These are phyloP conservation scores for Fusarium siculi DNA, from an alignment of 2,329 filamentous ascomycete genomes.

Conservation along the genomic window DNA sequence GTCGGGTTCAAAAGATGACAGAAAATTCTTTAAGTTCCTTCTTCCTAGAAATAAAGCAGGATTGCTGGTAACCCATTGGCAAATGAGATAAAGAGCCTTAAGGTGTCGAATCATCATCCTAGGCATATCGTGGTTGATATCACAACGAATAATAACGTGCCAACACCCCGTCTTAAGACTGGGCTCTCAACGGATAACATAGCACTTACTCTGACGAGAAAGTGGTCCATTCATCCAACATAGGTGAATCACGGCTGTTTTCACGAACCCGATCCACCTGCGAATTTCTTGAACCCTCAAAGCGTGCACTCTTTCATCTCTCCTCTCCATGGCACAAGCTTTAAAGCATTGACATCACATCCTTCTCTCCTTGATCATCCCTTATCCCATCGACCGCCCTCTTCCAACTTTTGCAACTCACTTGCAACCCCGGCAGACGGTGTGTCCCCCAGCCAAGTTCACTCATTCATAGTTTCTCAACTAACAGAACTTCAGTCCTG, in stretches of 20 bases:
- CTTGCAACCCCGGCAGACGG: not conserved
- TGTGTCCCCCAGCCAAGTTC: fast-evolving
- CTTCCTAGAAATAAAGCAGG: fast-evolving
- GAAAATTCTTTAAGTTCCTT: fast-evolving
- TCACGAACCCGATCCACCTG: fast-evolving
- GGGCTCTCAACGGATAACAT: fast-evolving
- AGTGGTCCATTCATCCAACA: fast-evolving
- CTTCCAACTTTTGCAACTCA: not conserved
- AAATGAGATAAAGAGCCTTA: fast-evolving
- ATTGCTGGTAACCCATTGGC: fast-evolving
- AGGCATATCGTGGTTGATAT: fast-evolving
- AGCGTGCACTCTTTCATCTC: not conserved
- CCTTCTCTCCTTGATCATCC: not conserved
- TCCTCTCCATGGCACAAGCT: not conserved
- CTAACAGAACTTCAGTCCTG: not conserved
- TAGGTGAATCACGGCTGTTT: not conserved
- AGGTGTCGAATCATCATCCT: fast-evolving
- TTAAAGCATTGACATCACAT: not conserved
- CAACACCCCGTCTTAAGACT: fast-evolving
- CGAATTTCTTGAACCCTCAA: fast-evolving
- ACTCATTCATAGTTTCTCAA: fast-evolving
- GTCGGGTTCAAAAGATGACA: fast-evolving
- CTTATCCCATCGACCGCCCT: not conserved
- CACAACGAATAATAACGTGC: too few relatives aligned
- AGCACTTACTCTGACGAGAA: fast-evolving